These are phyloP conservation scores for Monosporascus sp. DNA, from an alignment of 2,329 filamentous ascomycete genomes.

Conservation along the genomic window DNA sequence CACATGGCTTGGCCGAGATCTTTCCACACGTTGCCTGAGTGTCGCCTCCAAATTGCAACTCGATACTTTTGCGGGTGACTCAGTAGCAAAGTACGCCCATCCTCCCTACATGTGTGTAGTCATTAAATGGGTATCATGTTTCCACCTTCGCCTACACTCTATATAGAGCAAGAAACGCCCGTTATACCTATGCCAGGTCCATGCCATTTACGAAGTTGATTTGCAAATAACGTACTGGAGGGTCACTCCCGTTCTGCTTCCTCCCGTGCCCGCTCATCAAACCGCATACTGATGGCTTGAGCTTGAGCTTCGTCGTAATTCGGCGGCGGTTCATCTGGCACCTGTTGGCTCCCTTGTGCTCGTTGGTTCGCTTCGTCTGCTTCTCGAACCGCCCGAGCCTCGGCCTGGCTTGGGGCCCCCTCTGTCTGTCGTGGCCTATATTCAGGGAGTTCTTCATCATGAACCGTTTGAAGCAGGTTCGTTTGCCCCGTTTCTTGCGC, in stretches of 20 bases:
- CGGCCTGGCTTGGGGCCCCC: conserved; percentile 8
- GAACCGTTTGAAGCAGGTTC: conserved; percentile 49
- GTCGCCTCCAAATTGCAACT: too few species aligned
- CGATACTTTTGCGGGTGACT: too few species aligned
- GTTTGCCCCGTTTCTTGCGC: conserved; percentile 61
- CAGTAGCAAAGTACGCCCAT: too few species aligned
- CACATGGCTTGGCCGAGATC: too few species aligned
- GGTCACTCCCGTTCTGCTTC: conserved; percentile 59
- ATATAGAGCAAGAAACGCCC: not conserved
- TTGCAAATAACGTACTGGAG: conserved; percentile 19
- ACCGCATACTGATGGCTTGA: conserved; percentile 52
- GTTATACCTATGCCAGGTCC: not conserved
- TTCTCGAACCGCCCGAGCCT: conserved; percentile 12
- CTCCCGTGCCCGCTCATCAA: conserved; percentile 68
- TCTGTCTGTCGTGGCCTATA: conserved; percentile 61
- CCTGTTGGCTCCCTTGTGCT: conserved; percentile 26
- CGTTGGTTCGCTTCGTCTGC: conserved; percentile 19
- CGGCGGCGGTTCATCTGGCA: conserved; percentile 74
- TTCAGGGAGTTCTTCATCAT: conserved; percentile 81
- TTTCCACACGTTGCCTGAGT: too few species aligned
- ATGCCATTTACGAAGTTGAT: not conserved
- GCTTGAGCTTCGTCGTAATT: conserved; percentile 88
- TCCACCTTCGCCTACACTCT: conserved; percentile 4
- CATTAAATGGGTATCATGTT: conserved; percentile 16
- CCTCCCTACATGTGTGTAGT: not conserved